These are phyloP conservation scores for Venturia oleaginea DNA, from an alignment of 2,329 filamentous ascomycete species.

Conservation along the genomic window DNA sequence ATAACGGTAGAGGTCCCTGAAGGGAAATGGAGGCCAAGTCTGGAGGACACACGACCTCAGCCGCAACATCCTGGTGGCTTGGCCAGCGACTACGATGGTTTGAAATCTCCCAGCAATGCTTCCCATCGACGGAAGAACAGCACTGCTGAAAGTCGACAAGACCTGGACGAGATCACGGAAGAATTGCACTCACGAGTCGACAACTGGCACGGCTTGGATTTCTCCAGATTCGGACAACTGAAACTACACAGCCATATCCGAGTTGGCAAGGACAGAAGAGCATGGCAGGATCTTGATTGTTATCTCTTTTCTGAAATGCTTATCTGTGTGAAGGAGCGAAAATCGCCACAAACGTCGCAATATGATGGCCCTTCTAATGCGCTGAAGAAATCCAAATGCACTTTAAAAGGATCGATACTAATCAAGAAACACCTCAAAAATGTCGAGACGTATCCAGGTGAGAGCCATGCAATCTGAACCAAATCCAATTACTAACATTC, in stretches of 20 bases:
- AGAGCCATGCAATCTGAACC: slow-evolving; percentile 9
- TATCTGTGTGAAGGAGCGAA: slow-evolving; percentile 98
- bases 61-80: slow-evolving; percentile 39
- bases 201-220: slow-evolving; percentile 96
- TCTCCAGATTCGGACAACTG: slow-evolving; percentile 85
- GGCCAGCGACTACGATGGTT: slow-evolving; percentile 31
- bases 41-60: slow-evolving; percentile 59
- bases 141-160: slow-evolving; percentile 55
- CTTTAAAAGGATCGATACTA: slow-evolving; percentile 91
- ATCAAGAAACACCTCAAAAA: slow-evolving; percentile 97
- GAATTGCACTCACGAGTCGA: slow-evolving; percentile 80
- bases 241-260: slow-evolving; percentile 80
- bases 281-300: slow-evolving; percentile 97
- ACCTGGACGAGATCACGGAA: slow-evolving; percentile 79
- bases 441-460: slow-evolving; percentile 56
- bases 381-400: slow-evolving; percentile 65
- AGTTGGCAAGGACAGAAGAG: slow-evolving; percentile 90
- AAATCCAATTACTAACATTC: background rate
- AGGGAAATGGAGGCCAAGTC: slow-evolving; percentile 79
- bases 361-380: slow-evolving; percentile 18
- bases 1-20: slow-evolving; percentile 91
- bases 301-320: slow-evolving; percentile 98
- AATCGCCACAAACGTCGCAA: slow-evolving; percentile 30
- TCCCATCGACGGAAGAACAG: background rate
- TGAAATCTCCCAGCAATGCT: background rate